Percentiles rank a stretch among this genome's conserved stretches.
Evolutionary conservation across 176 grass and related monocot species (phyloP).

Genomic region (Lolium multiflorum): DNA sequence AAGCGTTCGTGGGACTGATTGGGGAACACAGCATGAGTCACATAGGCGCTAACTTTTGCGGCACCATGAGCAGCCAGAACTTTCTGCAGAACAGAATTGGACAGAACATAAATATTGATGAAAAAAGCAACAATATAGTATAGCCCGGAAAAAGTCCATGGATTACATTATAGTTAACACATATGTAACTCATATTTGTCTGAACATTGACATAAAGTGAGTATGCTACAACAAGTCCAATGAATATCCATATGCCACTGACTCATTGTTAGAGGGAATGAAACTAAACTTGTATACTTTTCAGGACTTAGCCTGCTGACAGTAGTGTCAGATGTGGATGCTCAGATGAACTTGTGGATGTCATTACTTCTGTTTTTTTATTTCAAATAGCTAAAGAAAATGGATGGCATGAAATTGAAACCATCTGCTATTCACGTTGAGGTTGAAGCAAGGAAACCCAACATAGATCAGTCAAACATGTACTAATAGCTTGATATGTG

Average conservation of each 20-base stretch:
- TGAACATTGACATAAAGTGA: neutral
- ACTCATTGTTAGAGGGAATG: conserved; percentile 19
- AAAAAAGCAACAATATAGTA: neutral
- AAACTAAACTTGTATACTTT: neutral
- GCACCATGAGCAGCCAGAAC: conserved; percentile 73
- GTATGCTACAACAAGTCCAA: neutral
- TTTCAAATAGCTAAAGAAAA: neutral
- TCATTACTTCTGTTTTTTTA: neutral
- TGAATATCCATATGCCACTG: neutral
- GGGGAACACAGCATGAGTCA: conserved; percentile 93
- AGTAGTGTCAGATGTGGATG: neutral
- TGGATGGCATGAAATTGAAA: neutral
- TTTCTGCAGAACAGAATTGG: conserved; percentile 46
- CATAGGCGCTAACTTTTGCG: conserved; percentile 89
- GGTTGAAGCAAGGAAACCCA: neutral
- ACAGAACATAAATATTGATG: neutral
- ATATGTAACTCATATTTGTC: neutral
- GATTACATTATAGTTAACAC: neutral
- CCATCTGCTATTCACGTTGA: neutral
- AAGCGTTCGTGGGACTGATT: conserved; percentile 81
- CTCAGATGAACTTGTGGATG: neutral
- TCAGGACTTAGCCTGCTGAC: neutral
- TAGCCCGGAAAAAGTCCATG: neutral
- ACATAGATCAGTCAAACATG: neutral
- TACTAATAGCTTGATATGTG: neutral